phyloP scores from a whole-genome alignment of 257 asterid species.

The Perilla frutescens region DNA sequence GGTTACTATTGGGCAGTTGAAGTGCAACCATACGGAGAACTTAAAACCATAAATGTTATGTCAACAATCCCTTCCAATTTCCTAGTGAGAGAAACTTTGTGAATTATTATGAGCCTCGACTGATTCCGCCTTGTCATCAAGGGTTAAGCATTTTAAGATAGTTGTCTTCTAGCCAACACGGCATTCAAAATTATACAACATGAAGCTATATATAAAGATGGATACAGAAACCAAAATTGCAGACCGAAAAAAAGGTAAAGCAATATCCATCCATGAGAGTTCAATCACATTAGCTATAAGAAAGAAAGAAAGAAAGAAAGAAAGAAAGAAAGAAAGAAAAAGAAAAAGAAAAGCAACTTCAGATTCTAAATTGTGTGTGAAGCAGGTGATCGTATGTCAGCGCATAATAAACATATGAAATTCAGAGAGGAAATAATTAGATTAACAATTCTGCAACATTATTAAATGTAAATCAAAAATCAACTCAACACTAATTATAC shows the following conservation, averaged over 20 bases:
- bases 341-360: slow-evolving; percentile 24
- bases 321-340: slow-evolving; percentile 1
- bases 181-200: background rate
- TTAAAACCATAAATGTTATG: background rate
- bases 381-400: slow-evolving; percentile 1
- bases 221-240: background rate
- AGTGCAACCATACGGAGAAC: background rate
- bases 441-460: background rate
- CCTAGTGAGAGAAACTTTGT: background rate
- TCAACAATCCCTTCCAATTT: background rate
- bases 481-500: slow-evolving; percentile 43
- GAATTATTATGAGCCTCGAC: background rate
- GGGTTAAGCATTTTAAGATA: background rate
- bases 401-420: background rate
- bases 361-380: slow-evolving; percentile 23
- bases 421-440: slow-evolving; percentile 22
- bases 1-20: slow-evolving; percentile 3
- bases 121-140: slow-evolving; percentile 20
- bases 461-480: slow-evolving; percentile 6
- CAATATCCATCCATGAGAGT: slow-evolving; percentile 9
- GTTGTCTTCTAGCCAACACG: slow-evolving; percentile 14
- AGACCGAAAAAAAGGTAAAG: slow-evolving; percentile 3
- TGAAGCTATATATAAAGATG: background rate
- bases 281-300: slow-evolving; percentile 20
- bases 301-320: background rate